Conservation (phyloP, 805 yeast species). For the Candida xiaguanensis region DNA sequence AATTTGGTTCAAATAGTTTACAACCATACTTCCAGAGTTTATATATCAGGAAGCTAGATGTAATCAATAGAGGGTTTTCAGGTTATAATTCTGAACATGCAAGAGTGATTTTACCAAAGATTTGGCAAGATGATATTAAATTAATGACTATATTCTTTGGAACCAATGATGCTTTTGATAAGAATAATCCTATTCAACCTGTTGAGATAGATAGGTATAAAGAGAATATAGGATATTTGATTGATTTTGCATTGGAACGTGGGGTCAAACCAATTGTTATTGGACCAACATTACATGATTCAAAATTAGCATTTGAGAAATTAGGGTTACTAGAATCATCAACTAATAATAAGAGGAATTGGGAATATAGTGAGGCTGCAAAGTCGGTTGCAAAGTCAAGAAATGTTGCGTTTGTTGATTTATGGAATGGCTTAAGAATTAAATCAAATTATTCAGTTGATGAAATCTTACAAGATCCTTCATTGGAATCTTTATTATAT, state of each 20-base stretch:
- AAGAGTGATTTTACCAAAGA: conserved; percentile 27
- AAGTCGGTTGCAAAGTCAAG: conserved; percentile 40
- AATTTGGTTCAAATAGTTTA: conserved; percentile 44
- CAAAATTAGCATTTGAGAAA: conserved; percentile 16
- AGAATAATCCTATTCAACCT: conserved; percentile 23
- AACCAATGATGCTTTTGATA: conserved; percentile 57
- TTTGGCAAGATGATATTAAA: conserved; percentile 42
- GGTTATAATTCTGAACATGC: conserved; percentile 76
- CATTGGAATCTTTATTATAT: conserved; percentile 11
- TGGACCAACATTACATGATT: conserved; percentile 60
- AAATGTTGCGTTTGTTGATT: conserved; percentile 56
- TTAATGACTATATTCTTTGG: conserved; percentile 70
- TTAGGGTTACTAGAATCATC: conserved; percentile 12
- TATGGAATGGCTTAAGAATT: conserved; percentile 42
- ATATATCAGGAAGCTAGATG: conserved; percentile 61
- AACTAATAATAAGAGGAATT: conserved; percentile 38
- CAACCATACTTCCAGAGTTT: conserved; percentile 46
- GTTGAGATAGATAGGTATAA: conserved; percentile 51
- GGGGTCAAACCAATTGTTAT: conserved; percentile 54
- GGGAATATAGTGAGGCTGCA: conserved; percentile 50
- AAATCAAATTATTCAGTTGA: conserved; percentile 33
- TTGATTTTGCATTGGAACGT: conserved; percentile 34
- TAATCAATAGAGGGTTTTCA: conserved; percentile 68
- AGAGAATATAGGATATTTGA: conserved; percentile 45
- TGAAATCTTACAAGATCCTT: conserved; percentile 26